These are phyloP conservation scores for Crepidotus variabilis DNA, from an alignment of 768 basidiomycete species.

Conservation along the genomic window DNA sequence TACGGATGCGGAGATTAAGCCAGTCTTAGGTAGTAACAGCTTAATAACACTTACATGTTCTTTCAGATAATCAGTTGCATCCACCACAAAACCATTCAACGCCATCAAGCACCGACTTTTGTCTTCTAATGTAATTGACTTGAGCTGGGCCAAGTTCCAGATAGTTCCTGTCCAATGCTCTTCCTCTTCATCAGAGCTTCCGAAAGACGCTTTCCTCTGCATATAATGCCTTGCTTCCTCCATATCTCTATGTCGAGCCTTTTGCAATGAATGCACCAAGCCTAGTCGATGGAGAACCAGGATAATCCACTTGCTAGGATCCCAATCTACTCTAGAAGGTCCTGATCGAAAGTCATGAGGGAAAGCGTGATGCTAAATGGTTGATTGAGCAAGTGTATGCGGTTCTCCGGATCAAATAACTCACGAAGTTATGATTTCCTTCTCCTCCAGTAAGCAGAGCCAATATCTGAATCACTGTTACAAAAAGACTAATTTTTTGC, in stretches of 20 bases:
- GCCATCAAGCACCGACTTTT: constrained; percentile 45
- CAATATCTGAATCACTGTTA: constrained; percentile 39
- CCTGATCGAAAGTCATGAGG: constrained; percentile 78
- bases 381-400: constrained; percentile 1
- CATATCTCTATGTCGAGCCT: constrained; percentile 47
- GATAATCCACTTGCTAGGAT: constrained; percentile 82
- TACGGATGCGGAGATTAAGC: constrained; percentile 20
- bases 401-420: constrained; percentile 28
- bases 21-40: neutral
- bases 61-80: constrained; percentile 55
- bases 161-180: constrained; percentile 30
- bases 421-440: constrained; percentile 75
- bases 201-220: constrained; percentile 31
- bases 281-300: constrained; percentile 44
- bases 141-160: constrained; percentile 39
- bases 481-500: neutral
- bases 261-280: constrained; percentile 43
- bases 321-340: constrained; percentile 60
- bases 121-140: constrained; percentile 26
- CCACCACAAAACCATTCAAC: constrained; percentile 58
- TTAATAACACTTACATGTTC: constrained; percentile 56
- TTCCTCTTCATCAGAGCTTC: constrained; percentile 12
- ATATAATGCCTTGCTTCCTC: constrained; percentile 45
- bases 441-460: constrained; percentile 72
- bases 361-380: constrained; percentile 56